Evolutionary conservation across 176 grass and related monocot species (phyloP), one percentile per base, ranked within the genome.

Genomic region (Melocanna baccifera): DNA sequence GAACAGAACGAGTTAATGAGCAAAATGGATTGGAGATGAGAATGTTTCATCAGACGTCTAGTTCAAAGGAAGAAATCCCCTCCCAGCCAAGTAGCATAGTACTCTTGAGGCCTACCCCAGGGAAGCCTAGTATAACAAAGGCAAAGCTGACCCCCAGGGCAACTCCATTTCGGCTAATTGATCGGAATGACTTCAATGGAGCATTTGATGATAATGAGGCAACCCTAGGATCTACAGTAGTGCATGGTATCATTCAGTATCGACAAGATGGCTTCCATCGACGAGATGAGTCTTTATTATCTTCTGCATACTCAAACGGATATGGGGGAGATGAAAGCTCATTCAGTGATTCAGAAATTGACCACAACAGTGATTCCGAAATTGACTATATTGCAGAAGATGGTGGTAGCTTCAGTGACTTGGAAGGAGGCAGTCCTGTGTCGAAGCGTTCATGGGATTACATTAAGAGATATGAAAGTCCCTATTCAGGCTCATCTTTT

Each of bases 241-340:
- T 59, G 28, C 81, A 85, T 85, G 85, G 66, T 53, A 84, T 57
- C 25, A 71, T 81, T 63, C 85, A 52, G 47, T 8, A 76, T 26
- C 29, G 28, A 62, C 55, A 68, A 79, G 61, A 87, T 83, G 82
- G 80, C 14, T 75, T 41, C 26, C 58, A 87, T 79, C 86, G 81
- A 79, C 80, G 81, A 39, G 93, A 96, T 73, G 89, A 96, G 59
- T 92, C 91, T 71, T 81, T 96, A 34, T 66, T 94, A 79, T 96
- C 93, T 92, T 92, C 88, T 40, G 48, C 88, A 39, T 83, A 87
- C 65, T 96, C 91, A 85, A 94, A 91, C 75, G 89, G 96, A 64
- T 99, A 92, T 84, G 75, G 88, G 57, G 91, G 84, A 71, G 96
- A 99, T 87, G 93, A 94, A 63, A 99, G 93, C 80, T 94, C 96